Percentiles rank a stretch among this genome's conserved stretches.
Conservation (phyloP, 306 rosid genomes). For the Amphicarpaea edgeworthii region DNA sequence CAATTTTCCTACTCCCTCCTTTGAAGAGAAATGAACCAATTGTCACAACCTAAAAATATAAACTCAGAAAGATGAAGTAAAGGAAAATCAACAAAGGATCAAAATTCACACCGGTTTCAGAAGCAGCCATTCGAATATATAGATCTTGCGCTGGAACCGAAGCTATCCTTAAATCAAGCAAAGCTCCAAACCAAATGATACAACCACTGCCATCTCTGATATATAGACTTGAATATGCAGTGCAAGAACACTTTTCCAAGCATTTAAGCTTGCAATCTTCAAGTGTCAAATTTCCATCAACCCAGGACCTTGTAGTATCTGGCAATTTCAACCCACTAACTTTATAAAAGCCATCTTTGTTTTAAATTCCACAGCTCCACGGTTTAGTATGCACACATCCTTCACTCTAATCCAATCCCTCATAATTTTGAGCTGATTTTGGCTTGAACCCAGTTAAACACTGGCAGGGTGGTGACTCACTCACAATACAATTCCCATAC, state of each 20-base stretch:
- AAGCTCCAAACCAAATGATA: constrained; percentile 47
- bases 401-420: constrained; percentile 16
- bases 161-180: constrained; percentile 48
- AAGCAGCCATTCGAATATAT: constrained; percentile 33
- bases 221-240: constrained; percentile 52
- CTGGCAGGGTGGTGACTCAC: constrained; percentile 22
- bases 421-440: constrained; percentile 17
- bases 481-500: constrained; percentile 39
- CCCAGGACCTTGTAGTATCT: constrained; percentile 45
- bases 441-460: constrained; percentile 53
- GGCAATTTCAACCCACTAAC: constrained; percentile 49
- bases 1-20: neutral
- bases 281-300: constrained; percentile 25
- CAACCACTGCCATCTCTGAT: constrained; percentile 47
- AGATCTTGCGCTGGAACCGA: constrained; percentile 40
- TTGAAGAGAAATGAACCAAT: neutral
- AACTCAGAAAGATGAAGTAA: neutral
- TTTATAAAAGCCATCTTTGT: constrained; percentile 42
- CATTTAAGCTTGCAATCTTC: constrained; percentile 46
- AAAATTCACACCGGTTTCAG: constrained; percentile 41
- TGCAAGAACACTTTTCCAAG: constrained; percentile 51
- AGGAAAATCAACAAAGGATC: neutral
- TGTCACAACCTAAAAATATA: neutral
- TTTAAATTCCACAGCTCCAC: constrained; percentile 38
- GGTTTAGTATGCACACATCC: constrained; percentile 45